These are phyloP conservation scores for Silene latifolia DNA, from an alignment of 148 eudicot species.

Conservation along the genomic window DNA sequence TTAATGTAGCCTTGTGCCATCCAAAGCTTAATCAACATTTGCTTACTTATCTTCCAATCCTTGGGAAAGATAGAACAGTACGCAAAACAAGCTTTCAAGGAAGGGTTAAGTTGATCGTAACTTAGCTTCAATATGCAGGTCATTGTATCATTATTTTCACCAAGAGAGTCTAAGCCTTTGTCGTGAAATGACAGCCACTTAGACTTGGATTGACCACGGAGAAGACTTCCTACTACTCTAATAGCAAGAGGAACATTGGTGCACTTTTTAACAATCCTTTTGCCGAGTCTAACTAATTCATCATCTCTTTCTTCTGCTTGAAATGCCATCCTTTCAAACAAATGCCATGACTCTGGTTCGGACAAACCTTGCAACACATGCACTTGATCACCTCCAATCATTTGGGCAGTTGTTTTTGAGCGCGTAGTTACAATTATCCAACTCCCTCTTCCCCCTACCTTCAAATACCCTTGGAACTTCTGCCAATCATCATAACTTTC, in stretches of 20 bases:
- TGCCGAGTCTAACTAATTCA: conserved; percentile 9
- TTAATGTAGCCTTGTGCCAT: conserved; percentile 16
- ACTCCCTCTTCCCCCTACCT: conserved; percentile 6
- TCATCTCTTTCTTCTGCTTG: background rate
- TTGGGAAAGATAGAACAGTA: conserved; percentile 17
- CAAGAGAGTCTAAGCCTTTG: conserved; percentile 2
- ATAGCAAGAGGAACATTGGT: conserved; percentile 23
- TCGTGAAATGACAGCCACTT: conserved; percentile 9
- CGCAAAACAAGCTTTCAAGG: conserved; percentile 8
- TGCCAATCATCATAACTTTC: background rate
- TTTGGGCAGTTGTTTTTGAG: background rate
- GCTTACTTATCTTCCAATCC: background rate
- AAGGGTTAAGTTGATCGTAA: background rate
- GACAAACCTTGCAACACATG: conserved; percentile 1
- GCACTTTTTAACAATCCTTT: conserved; percentile 21
- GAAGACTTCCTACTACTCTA: conserved; percentile 20
- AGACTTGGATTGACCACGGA: background rate
- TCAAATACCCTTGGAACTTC: conserved; percentile 3
- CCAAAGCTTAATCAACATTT: conserved; percentile 16
- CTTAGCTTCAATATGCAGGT: conserved; percentile 3
- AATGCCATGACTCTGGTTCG: background rate
- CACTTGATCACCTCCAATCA: background rate
- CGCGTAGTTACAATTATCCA: conserved; percentile 8
- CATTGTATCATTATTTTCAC: background rate
- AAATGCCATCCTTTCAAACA: background rate